These are phyloP conservation scores for Hymenoscyphus scutula DNA, from an alignment of 2,329 filamentous ascomycete species.

Conservation along the genomic window DNA sequence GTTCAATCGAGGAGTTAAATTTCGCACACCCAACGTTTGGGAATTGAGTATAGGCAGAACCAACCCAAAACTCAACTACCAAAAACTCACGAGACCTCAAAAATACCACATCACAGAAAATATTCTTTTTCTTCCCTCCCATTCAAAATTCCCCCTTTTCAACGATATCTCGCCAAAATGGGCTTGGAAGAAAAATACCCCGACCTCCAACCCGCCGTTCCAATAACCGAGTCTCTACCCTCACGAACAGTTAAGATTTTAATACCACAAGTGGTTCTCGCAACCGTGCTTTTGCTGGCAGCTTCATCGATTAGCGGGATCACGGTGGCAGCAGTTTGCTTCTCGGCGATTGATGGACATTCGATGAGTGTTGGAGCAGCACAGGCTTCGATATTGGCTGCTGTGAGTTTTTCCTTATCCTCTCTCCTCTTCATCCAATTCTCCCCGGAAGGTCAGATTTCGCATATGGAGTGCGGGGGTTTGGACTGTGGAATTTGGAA, in stretches of 20 bases:
- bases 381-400: conserved; percentile 21
- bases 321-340: conserved; percentile 14
- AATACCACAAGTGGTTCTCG: conserved; percentile 22
- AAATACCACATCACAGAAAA: no score
- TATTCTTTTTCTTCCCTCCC: no score
- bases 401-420: conserved; percentile 21
- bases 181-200: background rate
- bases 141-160: no score
- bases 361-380: conserved; percentile 19
- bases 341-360: conserved; percentile 13
- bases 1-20: background rate
- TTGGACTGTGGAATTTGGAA: no score
- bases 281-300: conserved; percentile 18
- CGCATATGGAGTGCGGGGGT: no score
- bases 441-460: no score
- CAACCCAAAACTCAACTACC: background rate
- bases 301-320: conserved; percentile 17
- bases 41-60: background rate
- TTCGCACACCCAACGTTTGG: background rate
- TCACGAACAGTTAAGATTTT: conserved; percentile 22
- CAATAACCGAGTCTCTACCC: background rate
- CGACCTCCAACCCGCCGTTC: background rate
- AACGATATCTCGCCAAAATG: background rate
- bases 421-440: no score
- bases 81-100: no score